Base-by-base conservation (phyloP, 331 rosid species). In the Ulmus americana region DNA sequence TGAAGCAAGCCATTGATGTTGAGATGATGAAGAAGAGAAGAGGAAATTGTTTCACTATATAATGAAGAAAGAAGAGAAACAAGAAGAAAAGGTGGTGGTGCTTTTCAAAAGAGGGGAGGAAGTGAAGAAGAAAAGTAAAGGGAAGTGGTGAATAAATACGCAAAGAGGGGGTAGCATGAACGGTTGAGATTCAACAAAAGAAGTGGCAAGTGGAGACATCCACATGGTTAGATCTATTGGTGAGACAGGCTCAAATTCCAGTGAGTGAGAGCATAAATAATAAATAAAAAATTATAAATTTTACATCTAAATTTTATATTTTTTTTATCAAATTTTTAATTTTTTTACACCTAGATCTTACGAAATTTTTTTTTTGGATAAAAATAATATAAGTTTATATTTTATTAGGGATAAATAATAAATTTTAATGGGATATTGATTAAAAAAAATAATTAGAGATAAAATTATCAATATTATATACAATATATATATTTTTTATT, bases 141-240 rank as follows among this genome's bases (percentile, higher is more conserved):
- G 63, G 58, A 53, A 56, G 8, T 67, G 57, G 71, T 67, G 40
- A 45, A 77, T 88, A 83, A 53, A 88, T 83, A 85, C 79, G 60
- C 71, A 63, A 55, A 71, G 46, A 13, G 16, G 54, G 66, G 48
- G 63, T 64, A 14, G 68, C 50, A 59, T 82, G 45, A 56, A 86
- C 83, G 94, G 94, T 73, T 55, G 52, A 82, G 86, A 84, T 74
- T 77, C 74, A 11, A 75, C 22, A 38, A 22, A 22, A 22, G 28
- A 22, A 22, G 14, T 16, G 46, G 7, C 52, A 59, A 59, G 80
- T 64, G 62, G 83, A 76, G 65, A 47, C 67, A 69, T 71, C 35
- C 85, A 77, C 73, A 67, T 72, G 85, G 53, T 70, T 55, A 51
- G 60, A 72, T 76, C 70, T 1, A 20, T 1, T 20, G 22, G 22